Evolutionary conservation across 352 stramenopile genomes (phyloP).

Genomic region (Phytophthora podocarpi): DNA sequence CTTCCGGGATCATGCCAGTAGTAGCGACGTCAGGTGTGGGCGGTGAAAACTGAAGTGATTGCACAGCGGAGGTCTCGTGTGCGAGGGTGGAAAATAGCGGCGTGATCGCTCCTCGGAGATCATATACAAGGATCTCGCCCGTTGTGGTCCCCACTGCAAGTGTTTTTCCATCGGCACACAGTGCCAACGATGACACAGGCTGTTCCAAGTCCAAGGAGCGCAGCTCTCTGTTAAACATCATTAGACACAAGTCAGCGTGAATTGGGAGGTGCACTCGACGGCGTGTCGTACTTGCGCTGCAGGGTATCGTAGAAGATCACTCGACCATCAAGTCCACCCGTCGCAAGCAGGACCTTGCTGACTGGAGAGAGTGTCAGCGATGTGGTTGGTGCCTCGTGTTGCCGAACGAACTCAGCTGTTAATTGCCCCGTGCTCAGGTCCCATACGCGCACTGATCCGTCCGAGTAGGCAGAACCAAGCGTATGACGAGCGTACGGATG

Average conservation of each 20-base stretch:
- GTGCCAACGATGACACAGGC: conserved; percentile 56
- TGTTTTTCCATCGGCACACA: conserved; percentile 73
- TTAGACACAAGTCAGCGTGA: conserved; percentile 2
- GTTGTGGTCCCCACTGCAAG: conserved; percentile 56
- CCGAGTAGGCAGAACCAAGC: conserved; percentile 60
- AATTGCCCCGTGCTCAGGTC: conserved; percentile 61
- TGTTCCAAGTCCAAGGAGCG: conserved; percentile 62
- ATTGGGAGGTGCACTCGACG: not conserved
- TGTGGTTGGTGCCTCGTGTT: conserved; percentile 64
- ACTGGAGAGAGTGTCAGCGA: conserved; percentile 67
- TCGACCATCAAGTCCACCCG: conserved; percentile 63
- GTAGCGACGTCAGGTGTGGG: conserved; percentile 38
- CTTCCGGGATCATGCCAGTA: conserved; percentile 34
- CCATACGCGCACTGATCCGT: conserved; percentile 74
- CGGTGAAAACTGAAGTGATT: conserved; percentile 64
- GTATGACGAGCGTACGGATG: conserved; percentile 66
- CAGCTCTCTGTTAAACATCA: conserved; percentile 44
- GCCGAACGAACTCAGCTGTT: conserved; percentile 55
- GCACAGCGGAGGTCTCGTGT: conserved; percentile 47
- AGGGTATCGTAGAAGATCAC: conserved; percentile 79
- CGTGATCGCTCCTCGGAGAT: conserved; percentile 67
- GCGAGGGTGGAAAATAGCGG: conserved; percentile 53
- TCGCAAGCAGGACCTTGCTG: conserved; percentile 69
- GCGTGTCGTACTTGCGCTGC: conserved; percentile 53
- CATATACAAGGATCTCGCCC: conserved; percentile 68